Evolutionary conservation across 768 basidiomycete genomes (phyloP).

Genomic region (Suillus ampliporus): DNA sequence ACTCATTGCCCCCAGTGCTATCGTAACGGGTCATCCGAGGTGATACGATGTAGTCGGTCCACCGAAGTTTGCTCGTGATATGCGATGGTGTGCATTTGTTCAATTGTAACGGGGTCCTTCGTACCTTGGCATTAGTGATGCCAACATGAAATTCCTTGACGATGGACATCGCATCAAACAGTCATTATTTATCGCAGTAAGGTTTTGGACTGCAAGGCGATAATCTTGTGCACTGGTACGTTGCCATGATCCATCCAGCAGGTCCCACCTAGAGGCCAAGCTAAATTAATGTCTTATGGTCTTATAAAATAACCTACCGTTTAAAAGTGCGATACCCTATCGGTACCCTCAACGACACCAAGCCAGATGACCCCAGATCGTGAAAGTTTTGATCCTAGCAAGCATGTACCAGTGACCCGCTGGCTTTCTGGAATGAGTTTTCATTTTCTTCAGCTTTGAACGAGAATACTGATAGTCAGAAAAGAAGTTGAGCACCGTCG

Average conservation of each 20-base stretch:
- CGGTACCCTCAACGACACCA: not conserved
- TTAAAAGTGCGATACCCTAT: not conserved
- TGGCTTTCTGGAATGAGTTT: too few species aligned
- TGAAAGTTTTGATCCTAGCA: not conserved
- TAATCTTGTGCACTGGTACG: not conserved
- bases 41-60: slow-evolving; percentile 58
- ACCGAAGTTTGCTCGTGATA: not conserved
- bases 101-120: slow-evolving; percentile 7
- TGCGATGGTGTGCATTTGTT: not conserved
- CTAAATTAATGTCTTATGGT: not conserved
- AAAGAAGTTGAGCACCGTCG: not conserved
- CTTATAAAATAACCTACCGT: not conserved
- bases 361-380: not conserved
- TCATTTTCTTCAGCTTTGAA: not conserved
- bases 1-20: slow-evolving; percentile 60
- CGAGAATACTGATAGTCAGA: too few species aligned
- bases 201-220: slow-evolving; percentile 11
- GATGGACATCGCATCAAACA: slow-evolving; percentile 30
- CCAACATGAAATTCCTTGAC: slow-evolving; percentile 68
- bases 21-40: slow-evolving; percentile 73
- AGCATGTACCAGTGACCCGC: not conserved
- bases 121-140: slow-evolving; percentile 26
- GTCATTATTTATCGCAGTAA: slow-evolving; percentile 54
- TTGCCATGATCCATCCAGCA: not conserved
- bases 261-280: not conserved